phyloP scores from a whole-genome alignment of 805 yeast genomes.

The Pichia gijzeniarum region DNA sequence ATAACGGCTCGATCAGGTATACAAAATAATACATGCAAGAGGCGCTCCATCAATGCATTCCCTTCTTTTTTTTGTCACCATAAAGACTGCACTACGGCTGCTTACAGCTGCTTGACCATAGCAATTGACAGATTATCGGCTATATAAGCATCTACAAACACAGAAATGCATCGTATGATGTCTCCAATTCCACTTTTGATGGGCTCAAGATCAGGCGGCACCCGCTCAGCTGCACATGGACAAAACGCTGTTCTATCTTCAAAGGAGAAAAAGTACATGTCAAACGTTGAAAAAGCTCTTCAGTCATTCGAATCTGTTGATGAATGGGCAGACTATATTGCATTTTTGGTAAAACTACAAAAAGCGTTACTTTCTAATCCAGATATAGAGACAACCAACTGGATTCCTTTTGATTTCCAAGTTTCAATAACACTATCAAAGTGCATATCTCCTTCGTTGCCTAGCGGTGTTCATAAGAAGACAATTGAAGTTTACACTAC shows the following conservation, averaged over 20 bases:
- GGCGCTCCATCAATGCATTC: too few relatives aligned
- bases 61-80: too few relatives aligned
- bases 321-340: slow-evolving; percentile 98
- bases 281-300: slow-evolving; percentile 68
- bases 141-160: neutral
- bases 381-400: slow-evolving; percentile 35
- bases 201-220: slow-evolving; percentile 9
- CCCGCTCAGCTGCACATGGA: slow-evolving; percentile 8
- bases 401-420: slow-evolving; percentile 62
- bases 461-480: slow-evolving; percentile 94
- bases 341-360: slow-evolving; percentile 73
- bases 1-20: too few relatives aligned
- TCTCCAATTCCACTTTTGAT: slow-evolving; percentile 13
- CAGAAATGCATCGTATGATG: slow-evolving; percentile 16
- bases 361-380: slow-evolving; percentile 57
- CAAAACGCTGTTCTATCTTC: slow-evolving; percentile 34
- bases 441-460: slow-evolving; percentile 74
- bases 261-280: slow-evolving; percentile 60
- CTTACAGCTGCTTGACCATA: too few relatives aligned
- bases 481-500: slow-evolving; percentile 69
- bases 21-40: too few relatives aligned
- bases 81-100: too few relatives aligned
- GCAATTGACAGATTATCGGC: too few relatives aligned
- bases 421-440: slow-evolving; percentile 69
- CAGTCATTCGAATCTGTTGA: slow-evolving; percentile 71